Evolutionary conservation across 2,329 filamentous ascomycete genomes (phyloP).

Genomic region (Trichoderma pleuroti): DNA sequence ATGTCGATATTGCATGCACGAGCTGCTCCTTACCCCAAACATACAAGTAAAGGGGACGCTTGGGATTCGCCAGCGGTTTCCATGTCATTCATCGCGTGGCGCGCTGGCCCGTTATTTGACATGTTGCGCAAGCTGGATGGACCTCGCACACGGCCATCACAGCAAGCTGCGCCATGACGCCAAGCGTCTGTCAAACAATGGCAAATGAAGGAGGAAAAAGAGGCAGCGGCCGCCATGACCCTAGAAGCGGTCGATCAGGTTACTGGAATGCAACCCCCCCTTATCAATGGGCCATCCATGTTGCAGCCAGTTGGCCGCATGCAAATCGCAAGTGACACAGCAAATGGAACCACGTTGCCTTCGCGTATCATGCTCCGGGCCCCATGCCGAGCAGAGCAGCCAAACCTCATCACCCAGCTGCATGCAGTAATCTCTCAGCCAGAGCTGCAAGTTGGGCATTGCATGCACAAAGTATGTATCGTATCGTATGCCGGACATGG

Average conservation of each 20-base stretch:
- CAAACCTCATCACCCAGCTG: conserved; percentile 5
- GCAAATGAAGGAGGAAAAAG: not conserved
- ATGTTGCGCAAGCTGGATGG: not conserved
- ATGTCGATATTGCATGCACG: not conserved
- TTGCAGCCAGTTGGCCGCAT: conserved; percentile 5
- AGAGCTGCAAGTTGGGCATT: not conserved
- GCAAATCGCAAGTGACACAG: conserved; percentile 7
- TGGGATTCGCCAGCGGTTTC: conserved; percentile 4
- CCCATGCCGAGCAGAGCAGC: conserved; percentile 6
- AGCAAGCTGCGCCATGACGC: conserved; percentile 8
- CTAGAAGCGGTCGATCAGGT: conserved; percentile 5
- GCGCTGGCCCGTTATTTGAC: not conserved
- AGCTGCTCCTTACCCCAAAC: not conserved
- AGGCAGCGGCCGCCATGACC: not conserved
- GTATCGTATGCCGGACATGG: not conserved
- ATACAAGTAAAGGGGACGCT: conserved; percentile 6
- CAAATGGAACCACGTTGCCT: conserved; percentile 11
- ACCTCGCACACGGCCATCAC: not conserved
- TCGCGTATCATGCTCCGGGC: conserved; percentile 2
- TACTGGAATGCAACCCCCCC: conserved; percentile 10
- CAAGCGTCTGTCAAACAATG: conserved; percentile 1
- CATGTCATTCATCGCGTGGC: conserved; percentile 13
- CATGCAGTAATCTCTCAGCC: conserved; percentile 7
- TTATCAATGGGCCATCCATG: conserved; percentile 5
- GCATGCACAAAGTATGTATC: not conserved